Evolutionary conservation across 2,329 filamentous ascomycete species (phyloP).

Genomic region (Blastomyces silverae): DNA sequence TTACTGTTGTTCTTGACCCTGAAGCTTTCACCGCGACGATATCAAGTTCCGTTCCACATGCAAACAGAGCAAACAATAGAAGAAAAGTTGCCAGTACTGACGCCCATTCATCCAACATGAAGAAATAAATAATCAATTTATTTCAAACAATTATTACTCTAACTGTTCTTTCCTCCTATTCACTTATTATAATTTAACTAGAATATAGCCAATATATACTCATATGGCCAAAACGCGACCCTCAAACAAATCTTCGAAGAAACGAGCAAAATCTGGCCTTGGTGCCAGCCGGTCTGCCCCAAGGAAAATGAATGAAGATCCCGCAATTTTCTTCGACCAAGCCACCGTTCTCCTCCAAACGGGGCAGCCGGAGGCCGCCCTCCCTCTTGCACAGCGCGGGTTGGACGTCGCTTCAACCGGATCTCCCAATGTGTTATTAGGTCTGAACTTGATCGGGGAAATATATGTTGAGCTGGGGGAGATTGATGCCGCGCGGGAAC

Average conservation of each 20-base stretch:
- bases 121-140: neutral
- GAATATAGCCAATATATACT: neutral
- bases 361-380: constrained; percentile 52
- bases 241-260: constrained; percentile 40
- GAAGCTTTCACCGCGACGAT: neutral
- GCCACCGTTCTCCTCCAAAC: constrained; percentile 53
- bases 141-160: constrained; percentile 12
- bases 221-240: constrained; percentile 50
- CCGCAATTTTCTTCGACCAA: constrained; percentile 51
- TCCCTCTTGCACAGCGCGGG: constrained; percentile 49
- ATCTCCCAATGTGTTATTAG: constrained; percentile 44
- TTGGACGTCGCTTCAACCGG: constrained; percentile 36
- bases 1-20: too few relatives aligned
- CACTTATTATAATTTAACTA: neutral
- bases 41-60: constrained; percentile 30
- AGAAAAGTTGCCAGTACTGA: neutral
- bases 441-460: constrained; percentile 70
- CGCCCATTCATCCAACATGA: neutral
- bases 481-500: constrained; percentile 62
- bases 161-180: neutral
- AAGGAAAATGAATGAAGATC: constrained; percentile 45
- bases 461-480: constrained; percentile 79
- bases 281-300: constrained; percentile 33
- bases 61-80: constrained; percentile 38
- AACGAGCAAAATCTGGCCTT: constrained; percentile 40